Base-by-base conservation (phyloP, 2,329 filamentous ascomycete species). In the Escovopsis sp. region DNA sequence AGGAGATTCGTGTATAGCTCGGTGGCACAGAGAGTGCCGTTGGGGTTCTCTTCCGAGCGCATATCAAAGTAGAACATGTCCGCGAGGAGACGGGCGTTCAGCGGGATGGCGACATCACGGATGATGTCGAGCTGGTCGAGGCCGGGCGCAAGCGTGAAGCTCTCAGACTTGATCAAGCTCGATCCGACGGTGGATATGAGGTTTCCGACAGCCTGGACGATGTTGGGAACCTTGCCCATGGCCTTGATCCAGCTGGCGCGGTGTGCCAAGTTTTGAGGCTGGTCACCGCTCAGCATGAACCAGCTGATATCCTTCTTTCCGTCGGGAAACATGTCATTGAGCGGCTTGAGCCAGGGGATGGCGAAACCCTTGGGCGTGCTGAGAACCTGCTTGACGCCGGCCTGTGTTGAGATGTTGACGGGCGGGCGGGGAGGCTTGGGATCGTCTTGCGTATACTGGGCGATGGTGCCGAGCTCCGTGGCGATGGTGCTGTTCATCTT, bases 51-150 rank as follows among this genome's bases (percentile, higher is more conserved):
- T 0, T 64, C 57, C 0, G 68, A 71, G 48, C 74, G 72, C 27
- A 80, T 50, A 3, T 77, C 76, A 30, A 78, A 61, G 40, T 72
- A 74, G 54, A 77, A 75, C 11, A 74, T 58, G 35, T 76, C 69
- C 0, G 72, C 67, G 2, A 76, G 63, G 51, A 73, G 68, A 35
- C 68, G 60, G n/a, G 71, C 64, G 29, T 68, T 67, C 4, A 66
- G 66, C 5, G 71, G 50, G 47, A 72, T 73, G 24, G 69, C 70
- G 41, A 72, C 57, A 8, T 32, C 36, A 27, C 14, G 24, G 16
- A 32, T 47, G 31, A 54, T 43, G 36, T 57, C 59, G 9, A 62
- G 47, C 41, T 60, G 55, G 39, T 55, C 58, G 32, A 47, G 47
- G 25, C 53, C 47, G 7, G 52, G 50, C n/a, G 3, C 45, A 0